phyloP scores from a whole-genome alignment of 1,139 yeast genomes.

The Saccharomyces hybrid region DNA sequence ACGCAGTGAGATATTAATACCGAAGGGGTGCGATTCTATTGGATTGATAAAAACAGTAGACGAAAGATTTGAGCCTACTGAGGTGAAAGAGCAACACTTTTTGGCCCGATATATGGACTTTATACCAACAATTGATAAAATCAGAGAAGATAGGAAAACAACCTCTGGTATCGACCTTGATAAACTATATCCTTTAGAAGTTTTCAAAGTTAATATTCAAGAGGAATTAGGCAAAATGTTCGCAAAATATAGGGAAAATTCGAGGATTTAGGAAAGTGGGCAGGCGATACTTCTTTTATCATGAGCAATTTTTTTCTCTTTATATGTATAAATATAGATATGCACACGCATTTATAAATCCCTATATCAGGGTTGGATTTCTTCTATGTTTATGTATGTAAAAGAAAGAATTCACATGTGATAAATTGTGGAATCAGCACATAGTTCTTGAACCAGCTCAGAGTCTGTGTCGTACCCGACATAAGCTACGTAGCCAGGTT shows the following conservation, averaged over 20 bases:
- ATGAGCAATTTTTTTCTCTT: not conserved
- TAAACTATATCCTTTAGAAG: not conserved
- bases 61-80: conserved; percentile 19
- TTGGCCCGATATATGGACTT: not conserved
- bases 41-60: conserved; percentile 43
- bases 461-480: conserved; percentile 31
- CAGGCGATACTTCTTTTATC: not conserved
- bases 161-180: not conserved
- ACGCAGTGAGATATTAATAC: conserved; percentile 39
- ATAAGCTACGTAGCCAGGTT: conserved; percentile 33
- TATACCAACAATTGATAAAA: not conserved
- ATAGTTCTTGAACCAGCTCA: conserved; percentile 19
- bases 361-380: not conserved
- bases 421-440: conserved; percentile 25
- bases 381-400: not conserved
- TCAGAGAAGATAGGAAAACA: not conserved
- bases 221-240: not conserved
- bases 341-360: not conserved
- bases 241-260: not conserved
- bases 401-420: conserved; percentile 20
- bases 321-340: not conserved
- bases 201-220: not conserved
- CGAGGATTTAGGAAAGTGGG: not conserved
- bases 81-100: conserved; percentile 2
- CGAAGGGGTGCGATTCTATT: conserved; percentile 46